phyloP scores from a whole-genome alignment of 1,139 yeast genomes.

The Saccharomyces hybrid region DNA sequence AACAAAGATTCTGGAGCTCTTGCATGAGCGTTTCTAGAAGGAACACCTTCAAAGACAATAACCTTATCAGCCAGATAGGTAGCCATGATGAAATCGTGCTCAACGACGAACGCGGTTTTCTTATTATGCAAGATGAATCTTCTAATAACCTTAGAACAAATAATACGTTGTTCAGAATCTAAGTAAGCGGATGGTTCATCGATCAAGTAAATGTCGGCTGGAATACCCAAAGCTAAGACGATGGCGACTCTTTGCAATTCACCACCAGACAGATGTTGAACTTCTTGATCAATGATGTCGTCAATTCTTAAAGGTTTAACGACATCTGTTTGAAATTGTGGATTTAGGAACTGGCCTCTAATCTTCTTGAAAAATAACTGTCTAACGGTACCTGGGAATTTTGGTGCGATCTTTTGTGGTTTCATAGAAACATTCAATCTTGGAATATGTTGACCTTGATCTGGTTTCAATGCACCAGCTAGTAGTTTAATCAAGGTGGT shows the following conservation, averaged over 20 bases:
- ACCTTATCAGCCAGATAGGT: conserved; percentile 97
- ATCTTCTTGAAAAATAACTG: conserved; percentile 94
- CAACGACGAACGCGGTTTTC: conserved; percentile 95
- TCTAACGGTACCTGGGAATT: conserved; percentile 96
- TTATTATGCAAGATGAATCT: conserved; percentile 92
- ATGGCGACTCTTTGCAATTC: conserved; percentile 98
- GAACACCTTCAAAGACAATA: conserved; percentile 93
- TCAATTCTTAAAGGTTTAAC: conserved; percentile 92
- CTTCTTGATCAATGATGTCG: conserved; percentile 93
- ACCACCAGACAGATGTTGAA: conserved; percentile 96
- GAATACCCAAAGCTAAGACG: conserved; percentile 85
- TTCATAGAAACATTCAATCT: conserved; percentile 91
- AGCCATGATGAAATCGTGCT: conserved; percentile 99
- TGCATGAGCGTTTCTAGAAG: conserved; percentile 77
- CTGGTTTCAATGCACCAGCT: conserved; percentile 89
- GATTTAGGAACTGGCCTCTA: conserved; percentile 86
- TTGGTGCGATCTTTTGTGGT: conserved; percentile 98
- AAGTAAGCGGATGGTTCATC: conserved; percentile 98
- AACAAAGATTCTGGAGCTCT: conserved; percentile 83
- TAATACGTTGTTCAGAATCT: conserved; percentile 98
- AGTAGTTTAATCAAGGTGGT: conserved; percentile 91
- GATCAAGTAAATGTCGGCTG: conserved; percentile 91
- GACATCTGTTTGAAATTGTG: conserved; percentile 97
- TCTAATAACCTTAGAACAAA: conserved; percentile 96
- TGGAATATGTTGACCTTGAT: conserved; percentile 70